These are phyloP conservation scores for Candolleomyces aberdarensis DNA, from an alignment of 768 basidiomycete genomes.

Conservation along the genomic window DNA sequence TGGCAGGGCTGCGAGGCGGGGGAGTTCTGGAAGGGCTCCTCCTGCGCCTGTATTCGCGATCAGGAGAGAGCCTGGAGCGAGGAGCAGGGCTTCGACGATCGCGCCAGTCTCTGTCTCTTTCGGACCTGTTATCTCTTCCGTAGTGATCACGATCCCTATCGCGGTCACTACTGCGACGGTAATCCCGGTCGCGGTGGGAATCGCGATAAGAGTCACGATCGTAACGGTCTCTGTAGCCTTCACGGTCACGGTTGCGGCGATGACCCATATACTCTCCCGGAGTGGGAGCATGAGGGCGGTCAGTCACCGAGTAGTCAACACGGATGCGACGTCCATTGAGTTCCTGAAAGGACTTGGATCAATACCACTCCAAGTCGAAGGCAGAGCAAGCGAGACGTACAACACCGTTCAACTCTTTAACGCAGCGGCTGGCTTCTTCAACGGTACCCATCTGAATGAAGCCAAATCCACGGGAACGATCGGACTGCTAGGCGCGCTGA, in stretches of 20 bases:
- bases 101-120: constrained; percentile 57
- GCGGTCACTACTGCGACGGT: constrained; percentile 35
- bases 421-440: constrained; percentile 87
- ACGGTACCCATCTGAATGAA: constrained; percentile 91
- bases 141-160: constrained; percentile 60
- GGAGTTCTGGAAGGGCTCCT: constrained; percentile 80
- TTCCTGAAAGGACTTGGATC: constrained; percentile 48
- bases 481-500: constrained; percentile 53
- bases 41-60: constrained; percentile 56
- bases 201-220: constrained; percentile 39
- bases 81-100: constrained; percentile 77
- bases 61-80: constrained; percentile 71
- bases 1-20: constrained; percentile 58
- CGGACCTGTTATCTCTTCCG: constrained; percentile 54
- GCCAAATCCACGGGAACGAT: constrained; percentile 95
- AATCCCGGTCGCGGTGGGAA: constrained; percentile 50
- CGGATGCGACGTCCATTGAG: constrained; percentile 94
- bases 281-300: constrained; percentile 91
- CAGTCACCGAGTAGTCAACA: constrained; percentile 95
- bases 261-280: constrained; percentile 99
- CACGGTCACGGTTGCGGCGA: constrained; percentile 51
- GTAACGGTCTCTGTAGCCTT: constrained; percentile 21
- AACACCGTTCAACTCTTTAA: constrained; percentile 88
- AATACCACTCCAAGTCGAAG: constrained; percentile 1
- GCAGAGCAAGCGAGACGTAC: constrained; percentile 43